Base-by-base conservation (phyloP, 176 grass and related monocot species). In the Musa troglodytarum region DNA sequence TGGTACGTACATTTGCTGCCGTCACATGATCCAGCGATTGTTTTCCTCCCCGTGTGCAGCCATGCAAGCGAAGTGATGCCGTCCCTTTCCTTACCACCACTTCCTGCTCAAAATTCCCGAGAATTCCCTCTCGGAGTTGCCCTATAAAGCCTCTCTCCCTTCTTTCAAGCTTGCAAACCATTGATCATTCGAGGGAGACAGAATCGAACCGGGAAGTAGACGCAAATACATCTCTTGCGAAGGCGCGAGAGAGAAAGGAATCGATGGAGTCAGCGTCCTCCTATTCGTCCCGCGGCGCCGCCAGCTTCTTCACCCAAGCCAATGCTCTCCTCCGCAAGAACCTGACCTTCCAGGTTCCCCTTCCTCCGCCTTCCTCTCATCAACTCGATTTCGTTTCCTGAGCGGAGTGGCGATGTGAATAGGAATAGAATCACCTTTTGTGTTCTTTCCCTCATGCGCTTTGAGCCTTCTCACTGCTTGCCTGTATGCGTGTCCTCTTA, bases 271-370 rank as follows among this genome's bases (percentile, higher is more conserved):
- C 11, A 43, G 20, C 62, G 50, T 11, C 9, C 43, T 26, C 68
- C 54, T 7, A 68, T 23, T 24, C 82, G 12, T 55, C 87, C 19
- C 77, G 90, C 68, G 81, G 71, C 50, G 28, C 86, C 1, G 90
- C 90, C 8, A 86, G 90, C 59, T 93, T 91, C 69, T 28, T 14
- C 14, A 93, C 94, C 54, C 94, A 97, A 80, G 94, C 94, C 68
- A 91, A 97, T 78, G 94, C 90, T 54, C 94, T 97, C 71, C 94
- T 97, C 81, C 85, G 90, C 81, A 97, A 97, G 90, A 97, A 97
- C 85, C 90, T 97, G 84, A 87, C 84, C 49, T 93, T 93, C 86
- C 94, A 97, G 88, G 94, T 91, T 68, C 19, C 43, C 29, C 19
- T 24, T 15, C 10, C 21, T 25, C 51, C 50, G 12, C 24, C 49